Base-by-base conservation (phyloP, 2,329 filamentous ascomycete genomes). In the Colletotrichum chrysophilum region DNA sequence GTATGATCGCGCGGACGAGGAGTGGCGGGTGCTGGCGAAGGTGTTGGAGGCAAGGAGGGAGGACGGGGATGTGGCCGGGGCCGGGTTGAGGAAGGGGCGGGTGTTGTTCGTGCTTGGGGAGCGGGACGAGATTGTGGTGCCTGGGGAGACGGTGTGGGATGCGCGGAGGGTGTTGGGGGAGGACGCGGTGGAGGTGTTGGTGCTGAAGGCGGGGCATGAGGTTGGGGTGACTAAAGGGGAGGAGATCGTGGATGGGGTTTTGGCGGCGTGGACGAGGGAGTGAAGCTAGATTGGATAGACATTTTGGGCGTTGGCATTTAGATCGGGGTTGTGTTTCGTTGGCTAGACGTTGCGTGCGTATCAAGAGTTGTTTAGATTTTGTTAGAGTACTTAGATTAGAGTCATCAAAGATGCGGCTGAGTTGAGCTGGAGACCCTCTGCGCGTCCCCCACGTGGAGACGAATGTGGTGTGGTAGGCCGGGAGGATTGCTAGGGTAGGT, bases 201-300 rank as follows among this genome's bases (percentile, higher is more conserved):
- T 90, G 28, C 80, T 95, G 18, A 87, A 91, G 28, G 93, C 90
- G 6, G 94, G 93, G 0, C 94, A 96, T 81, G 94, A 95, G 80
- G 86, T 95, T 75, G 92, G 92, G 1, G 91, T 95, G 77, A 90
- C 90, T 14, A 89, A 88, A 71, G 91, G 90, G 4, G 84, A 86
- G 12, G 89, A 92, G 70, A 88, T 95, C 71, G 91, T 91, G 2
- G 82, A 86, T 18, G 78, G 82, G 21, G 81, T 82, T 8, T 79
- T 85, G 21, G 77, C 78, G 32, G 83, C 83, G 55, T 87, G 85
- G 86, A 48, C 0, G n/a, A 34, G 65, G 10, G 30, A 28, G 43
- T 67, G 58, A 36, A 16, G n/a, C 8, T 32, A 32, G 58, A n/a
- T 10, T 32, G 38, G 32, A 55, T 24, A 68, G 52, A 38, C 3